Percentiles rank a stretch among this genome's conserved stretches.
These are phyloP conservation scores for Mycena epipterygia DNA, from an alignment of 768 basidiomycete genomes.

Conservation along the genomic window DNA sequence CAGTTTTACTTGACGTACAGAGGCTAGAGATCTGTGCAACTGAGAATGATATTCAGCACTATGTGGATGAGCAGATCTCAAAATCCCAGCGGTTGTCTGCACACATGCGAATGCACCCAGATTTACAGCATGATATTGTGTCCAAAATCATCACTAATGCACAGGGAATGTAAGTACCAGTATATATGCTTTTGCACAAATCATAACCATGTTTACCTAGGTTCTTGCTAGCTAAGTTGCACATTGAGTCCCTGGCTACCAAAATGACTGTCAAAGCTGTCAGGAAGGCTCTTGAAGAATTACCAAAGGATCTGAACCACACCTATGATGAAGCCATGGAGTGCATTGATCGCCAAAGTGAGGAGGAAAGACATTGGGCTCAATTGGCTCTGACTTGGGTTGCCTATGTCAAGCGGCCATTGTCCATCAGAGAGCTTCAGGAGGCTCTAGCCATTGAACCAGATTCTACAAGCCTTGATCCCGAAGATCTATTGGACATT, in stretches of 20 bases:
- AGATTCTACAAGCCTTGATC: not conserved
- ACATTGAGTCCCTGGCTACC: not conserved
- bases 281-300: not conserved
- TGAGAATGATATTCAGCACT: no score
- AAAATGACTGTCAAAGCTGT: not conserved
- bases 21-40: no score
- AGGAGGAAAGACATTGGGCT: not conserved
- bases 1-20: no score
- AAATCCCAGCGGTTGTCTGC: no score
- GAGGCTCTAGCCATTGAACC: slow-evolving; percentile 1
- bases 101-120: no score
- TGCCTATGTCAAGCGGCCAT: slow-evolving; percentile 6
- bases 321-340: no score
- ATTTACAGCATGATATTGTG: no score
- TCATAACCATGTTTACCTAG: not conserved
- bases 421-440: slow-evolving; percentile 4
- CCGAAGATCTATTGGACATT: not conserved
- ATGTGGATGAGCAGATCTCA: no score
- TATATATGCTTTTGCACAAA: not conserved
- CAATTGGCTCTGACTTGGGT: not conserved
- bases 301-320: not conserved
- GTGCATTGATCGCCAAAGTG: not conserved
- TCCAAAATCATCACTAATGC: no score
- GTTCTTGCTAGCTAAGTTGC: not conserved
- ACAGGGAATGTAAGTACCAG: no score